Conservation (phyloP, 2,329 filamentous ascomycete genomes). For the Ascochyta rabiei region DNA sequence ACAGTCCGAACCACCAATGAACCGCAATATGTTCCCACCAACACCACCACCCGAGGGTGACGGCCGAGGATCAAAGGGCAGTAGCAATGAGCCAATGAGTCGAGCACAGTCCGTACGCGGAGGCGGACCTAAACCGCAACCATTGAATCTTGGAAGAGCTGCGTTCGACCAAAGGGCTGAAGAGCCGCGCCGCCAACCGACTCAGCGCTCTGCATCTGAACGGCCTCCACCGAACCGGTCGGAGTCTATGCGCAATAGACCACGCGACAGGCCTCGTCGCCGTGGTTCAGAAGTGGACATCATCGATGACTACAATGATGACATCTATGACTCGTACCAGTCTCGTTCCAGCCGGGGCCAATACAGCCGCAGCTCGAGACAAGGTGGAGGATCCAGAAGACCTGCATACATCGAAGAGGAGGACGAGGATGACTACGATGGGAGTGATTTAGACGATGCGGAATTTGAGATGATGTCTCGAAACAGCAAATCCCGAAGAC, state of each 20-base stretch:
- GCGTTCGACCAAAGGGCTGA: conserved; percentile 52
- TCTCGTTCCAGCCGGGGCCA: conserved; percentile 33
- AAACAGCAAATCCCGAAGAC: conserved; percentile 40
- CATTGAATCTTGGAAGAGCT: conserved; percentile 56
- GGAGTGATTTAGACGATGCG: conserved; percentile 74
- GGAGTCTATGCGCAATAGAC: conserved; percentile 41
- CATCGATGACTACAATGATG: conserved; percentile 64
- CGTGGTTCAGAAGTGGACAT: conserved; percentile 55
- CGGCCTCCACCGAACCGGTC: conserved; percentile 48
- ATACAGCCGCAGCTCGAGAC: conserved; percentile 38
- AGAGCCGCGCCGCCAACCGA: conserved; percentile 44
- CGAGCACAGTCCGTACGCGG: conserved; percentile 58
- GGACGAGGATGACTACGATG: conserved; percentile 73
- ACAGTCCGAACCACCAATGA: conserved; percentile 81
- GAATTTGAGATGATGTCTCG: conserved; percentile 80
- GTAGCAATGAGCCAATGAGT: conserved; percentile 46
- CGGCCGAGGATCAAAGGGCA: conserved; percentile 51
- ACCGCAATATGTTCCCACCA: conserved; percentile 88
- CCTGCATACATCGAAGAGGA: conserved; percentile 80
- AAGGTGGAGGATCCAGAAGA: conserved; percentile 49
- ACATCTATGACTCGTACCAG: conserved; percentile 69
- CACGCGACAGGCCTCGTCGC: conserved; percentile 36
- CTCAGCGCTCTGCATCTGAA: conserved; percentile 53
- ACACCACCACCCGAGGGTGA: conserved; percentile 96
- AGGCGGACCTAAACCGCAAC: conserved; percentile 55